These are phyloP conservation scores for Saturnispora serradocipensis DNA, from an alignment of 805 yeast genomes.

Conservation along the genomic window DNA sequence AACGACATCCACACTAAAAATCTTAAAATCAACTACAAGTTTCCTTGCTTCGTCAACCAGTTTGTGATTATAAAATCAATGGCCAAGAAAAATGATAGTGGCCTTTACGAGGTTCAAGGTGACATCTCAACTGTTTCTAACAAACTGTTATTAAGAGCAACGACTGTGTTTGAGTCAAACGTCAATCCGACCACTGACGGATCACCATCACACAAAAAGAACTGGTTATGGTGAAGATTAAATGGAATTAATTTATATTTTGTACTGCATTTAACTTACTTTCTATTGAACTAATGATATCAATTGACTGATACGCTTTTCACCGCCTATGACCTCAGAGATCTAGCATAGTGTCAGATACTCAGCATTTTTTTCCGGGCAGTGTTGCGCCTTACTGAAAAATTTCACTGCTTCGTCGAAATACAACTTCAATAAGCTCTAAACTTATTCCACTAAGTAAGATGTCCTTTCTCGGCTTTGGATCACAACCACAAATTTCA, in stretches of 20 bases:
- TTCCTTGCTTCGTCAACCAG: slow-evolving; percentile 73
- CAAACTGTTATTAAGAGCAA: slow-evolving; percentile 47
- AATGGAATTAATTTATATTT: background rate
- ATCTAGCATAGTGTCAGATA: background rate
- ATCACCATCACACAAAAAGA: background rate
- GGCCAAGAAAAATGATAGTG: slow-evolving; percentile 23
- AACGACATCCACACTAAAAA: slow-evolving; percentile 34
- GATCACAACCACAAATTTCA: slow-evolving; percentile 57
- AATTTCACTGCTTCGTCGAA: slow-evolving; percentile 1
- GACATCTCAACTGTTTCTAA: slow-evolving; percentile 45
- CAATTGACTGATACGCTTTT: too few relatives aligned
- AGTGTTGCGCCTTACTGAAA: background rate
- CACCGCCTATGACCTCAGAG: background rate
- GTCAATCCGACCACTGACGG: background rate
- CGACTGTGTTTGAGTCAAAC: slow-evolving; percentile 26
- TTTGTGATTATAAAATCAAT: slow-evolving; percentile 59
- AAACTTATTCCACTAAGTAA: background rate
- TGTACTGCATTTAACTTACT: background rate
- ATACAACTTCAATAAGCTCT: background rate
- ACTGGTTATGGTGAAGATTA: slow-evolving; percentile 10
- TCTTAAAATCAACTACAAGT: slow-evolving; percentile 44
- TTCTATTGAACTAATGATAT: too few relatives aligned
- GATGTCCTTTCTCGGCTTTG: slow-evolving; percentile 71
- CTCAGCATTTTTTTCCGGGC: background rate
- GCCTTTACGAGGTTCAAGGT: slow-evolving; percentile 36